A percentile compares a stretch with the other conserved stretches of the same genome.
phyloP scores from a whole-genome alignment of 768 basidiomycete species.

The Kwoniella mangroviensis region DNA sequence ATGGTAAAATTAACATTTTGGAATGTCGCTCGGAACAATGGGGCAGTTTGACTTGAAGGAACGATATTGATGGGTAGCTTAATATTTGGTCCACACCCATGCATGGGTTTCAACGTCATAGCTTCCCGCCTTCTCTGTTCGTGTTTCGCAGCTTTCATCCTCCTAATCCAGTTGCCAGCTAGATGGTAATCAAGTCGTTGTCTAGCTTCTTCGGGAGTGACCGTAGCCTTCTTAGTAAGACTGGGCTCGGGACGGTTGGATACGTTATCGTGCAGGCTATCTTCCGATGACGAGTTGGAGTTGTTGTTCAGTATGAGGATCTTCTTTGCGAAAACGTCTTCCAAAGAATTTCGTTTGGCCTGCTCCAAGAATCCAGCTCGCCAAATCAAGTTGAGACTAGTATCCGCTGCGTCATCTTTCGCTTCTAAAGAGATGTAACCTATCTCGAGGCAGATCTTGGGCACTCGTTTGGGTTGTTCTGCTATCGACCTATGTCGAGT shows the following conservation, averaged over 20 bases:
- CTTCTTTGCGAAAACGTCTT: conserved; percentile 80
- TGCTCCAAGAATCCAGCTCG: conserved; percentile 74
- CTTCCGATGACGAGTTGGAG: conserved; percentile 7
- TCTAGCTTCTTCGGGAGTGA: conserved; percentile 74
- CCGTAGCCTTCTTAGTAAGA: conserved; percentile 58
- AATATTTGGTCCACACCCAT: conserved; percentile 28
- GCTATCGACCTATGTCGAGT: conserved; percentile 68
- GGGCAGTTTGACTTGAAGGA: conserved; percentile 60
- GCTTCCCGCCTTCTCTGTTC: conserved; percentile 65
- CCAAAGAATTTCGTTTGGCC: conserved; percentile 70
- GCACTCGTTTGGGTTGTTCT: conserved; percentile 75
- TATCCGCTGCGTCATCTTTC: conserved; percentile 83
- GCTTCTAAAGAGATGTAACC: conserved; percentile 74
- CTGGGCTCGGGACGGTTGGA: neutral
- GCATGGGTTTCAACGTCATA: conserved; percentile 62
- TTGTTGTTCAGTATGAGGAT: conserved; percentile 64
- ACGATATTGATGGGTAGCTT: conserved; percentile 58
- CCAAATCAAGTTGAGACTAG: conserved; percentile 73
- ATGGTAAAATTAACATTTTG: conserved; percentile 67
- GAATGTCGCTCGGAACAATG: conserved; percentile 72
- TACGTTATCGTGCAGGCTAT: neutral
- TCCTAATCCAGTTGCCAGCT: conserved; percentile 72
- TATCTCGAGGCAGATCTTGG: conserved; percentile 67
- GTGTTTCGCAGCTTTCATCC: conserved; percentile 62
- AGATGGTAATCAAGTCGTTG: conserved; percentile 71